Conservation (phyloP, 2,329 filamentous ascomycete genomes). For the Nigrospora sphaerica region DNA sequence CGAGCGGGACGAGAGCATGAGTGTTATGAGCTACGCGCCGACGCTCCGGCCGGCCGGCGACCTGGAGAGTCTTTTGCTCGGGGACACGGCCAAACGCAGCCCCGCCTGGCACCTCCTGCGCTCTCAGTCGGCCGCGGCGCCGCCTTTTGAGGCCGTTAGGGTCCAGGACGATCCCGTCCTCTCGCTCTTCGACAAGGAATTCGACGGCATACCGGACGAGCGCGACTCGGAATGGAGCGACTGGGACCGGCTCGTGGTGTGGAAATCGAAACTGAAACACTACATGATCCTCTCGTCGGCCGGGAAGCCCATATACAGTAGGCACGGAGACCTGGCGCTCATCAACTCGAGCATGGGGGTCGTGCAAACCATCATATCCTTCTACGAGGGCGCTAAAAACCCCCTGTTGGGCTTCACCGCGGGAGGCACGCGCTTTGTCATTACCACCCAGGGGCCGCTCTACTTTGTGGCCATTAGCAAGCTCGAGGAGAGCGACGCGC, state of each 20-base stretch:
- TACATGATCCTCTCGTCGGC: conserved; percentile 95
- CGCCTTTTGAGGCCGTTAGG: conserved; percentile 51
- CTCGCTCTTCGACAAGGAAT: conserved; percentile 66
- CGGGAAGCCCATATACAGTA: conserved; percentile 94
- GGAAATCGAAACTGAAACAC: conserved; percentile 93
- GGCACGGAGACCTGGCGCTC: conserved; percentile 82
- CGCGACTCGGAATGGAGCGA: conserved; percentile 33
- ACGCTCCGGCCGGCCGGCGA: conserved; percentile 60
- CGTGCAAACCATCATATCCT: conserved; percentile 95
- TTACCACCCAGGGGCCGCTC: conserved; percentile 76
- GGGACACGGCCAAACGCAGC: conserved; percentile 61
- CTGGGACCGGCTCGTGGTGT: conserved; percentile 59
- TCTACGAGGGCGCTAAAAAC: conserved; percentile 78
- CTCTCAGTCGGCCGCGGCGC: conserved; percentile 51
- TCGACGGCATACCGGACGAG: conserved; percentile 63
- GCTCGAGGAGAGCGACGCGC: conserved; percentile 83
- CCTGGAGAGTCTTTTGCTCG: conserved; percentile 73
- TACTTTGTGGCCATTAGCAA: conserved; percentile 92
- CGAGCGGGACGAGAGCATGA: conserved; percentile 57
- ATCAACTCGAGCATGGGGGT: conserved; percentile 94
- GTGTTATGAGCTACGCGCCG: conserved; percentile 59
- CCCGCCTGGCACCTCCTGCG: conserved; percentile 63
- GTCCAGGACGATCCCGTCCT: conserved; percentile 41
- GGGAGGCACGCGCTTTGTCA: conserved; percentile 78
- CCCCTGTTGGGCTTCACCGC: conserved; percentile 78